Evolutionary conservation across 2,329 filamentous ascomycete species (phyloP).

Genomic region (Fusarium kyushuense): DNA sequence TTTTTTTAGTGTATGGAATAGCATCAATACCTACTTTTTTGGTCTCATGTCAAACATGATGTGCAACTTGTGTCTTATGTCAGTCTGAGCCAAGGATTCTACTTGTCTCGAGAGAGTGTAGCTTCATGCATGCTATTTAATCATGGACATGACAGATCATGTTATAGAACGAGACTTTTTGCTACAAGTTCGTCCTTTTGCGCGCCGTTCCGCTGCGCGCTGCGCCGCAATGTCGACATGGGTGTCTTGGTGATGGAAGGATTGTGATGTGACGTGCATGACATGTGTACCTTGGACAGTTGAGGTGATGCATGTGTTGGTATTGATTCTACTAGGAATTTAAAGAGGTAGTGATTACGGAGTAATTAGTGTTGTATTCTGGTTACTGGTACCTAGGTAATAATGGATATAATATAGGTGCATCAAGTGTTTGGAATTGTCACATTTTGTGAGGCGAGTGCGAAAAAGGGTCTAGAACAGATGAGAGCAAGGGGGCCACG

Average conservation of each 20-base stretch:
- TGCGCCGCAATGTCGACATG: constrained; percentile 25
- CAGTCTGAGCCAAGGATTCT: not conserved
- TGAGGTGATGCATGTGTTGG: not conserved
- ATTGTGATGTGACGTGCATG: constrained; percentile 2
- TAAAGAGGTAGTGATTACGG: not conserved
- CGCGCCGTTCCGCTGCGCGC: constrained; percentile 34
- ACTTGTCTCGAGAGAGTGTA: not conserved
- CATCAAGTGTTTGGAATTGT: constrained; percentile 11
- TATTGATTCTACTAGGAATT: not conserved
- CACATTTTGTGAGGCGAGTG: not conserved
- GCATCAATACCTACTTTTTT: constrained; percentile 25
- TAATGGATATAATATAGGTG: too few relatives aligned
- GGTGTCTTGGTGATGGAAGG: not conserved
- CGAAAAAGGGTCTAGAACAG: constrained; percentile 21
- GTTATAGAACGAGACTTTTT: not conserved
- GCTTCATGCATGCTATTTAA: constrained; percentile 2
- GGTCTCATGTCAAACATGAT: not conserved
- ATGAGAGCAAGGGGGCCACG: constrained; percentile 34
- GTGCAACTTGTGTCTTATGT: not conserved
- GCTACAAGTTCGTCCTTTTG: not conserved
- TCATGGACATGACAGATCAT: not conserved
- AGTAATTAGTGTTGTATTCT: not conserved
- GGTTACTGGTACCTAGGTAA: too few relatives aligned
- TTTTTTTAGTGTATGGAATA: constrained; percentile 3
- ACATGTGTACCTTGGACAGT: not conserved